Evolutionary conservation across 106 monocot species (phyloP).

Genomic region (Chionographis japonica): DNA sequence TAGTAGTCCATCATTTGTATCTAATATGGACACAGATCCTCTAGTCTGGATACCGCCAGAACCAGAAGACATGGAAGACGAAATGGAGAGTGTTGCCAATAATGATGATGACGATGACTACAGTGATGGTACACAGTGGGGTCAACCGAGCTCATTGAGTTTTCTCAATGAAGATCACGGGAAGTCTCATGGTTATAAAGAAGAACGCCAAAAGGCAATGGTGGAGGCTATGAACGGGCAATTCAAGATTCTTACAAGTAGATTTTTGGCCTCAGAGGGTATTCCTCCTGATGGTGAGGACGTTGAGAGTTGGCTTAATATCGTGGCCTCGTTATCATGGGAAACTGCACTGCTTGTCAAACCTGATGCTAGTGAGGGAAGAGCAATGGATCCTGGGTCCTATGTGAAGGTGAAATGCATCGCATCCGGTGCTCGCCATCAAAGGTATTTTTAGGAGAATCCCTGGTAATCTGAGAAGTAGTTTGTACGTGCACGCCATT

Average conservation of each 20-base stretch:
- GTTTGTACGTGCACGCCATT: neutral
- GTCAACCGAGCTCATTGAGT: conserved; percentile 41
- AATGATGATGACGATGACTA: conserved; percentile 76
- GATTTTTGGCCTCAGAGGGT: conserved; percentile 68
- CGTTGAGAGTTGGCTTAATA: conserved; percentile 61
- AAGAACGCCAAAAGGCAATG: conserved; percentile 69
- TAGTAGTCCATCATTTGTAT: conserved; percentile 6
- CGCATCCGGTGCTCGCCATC: conserved; percentile 54
- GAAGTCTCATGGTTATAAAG: conserved; percentile 26
- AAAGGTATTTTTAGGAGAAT: conserved; percentile 48
- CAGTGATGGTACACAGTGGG: conserved; percentile 53
- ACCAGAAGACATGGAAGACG: conserved; percentile 55
- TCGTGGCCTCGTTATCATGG: conserved; percentile 84
- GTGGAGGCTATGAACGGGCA: conserved; percentile 76
- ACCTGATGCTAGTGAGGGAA: conserved; percentile 78
- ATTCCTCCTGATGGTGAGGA: conserved; percentile 24
- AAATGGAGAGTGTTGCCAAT: conserved; percentile 54
- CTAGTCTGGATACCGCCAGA: conserved; percentile 75
- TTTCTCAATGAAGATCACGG: conserved; percentile 27
- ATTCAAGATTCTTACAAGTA: conserved; percentile 60
- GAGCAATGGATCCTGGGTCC: conserved; percentile 87
- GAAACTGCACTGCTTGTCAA: conserved; percentile 82
- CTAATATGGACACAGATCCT: conserved; percentile 26
- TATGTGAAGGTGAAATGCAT: conserved; percentile 94
- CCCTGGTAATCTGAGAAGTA: neutral